Conservation (phyloP, 371 early-diverging fungal species). For the Smittium culicis region DNA sequence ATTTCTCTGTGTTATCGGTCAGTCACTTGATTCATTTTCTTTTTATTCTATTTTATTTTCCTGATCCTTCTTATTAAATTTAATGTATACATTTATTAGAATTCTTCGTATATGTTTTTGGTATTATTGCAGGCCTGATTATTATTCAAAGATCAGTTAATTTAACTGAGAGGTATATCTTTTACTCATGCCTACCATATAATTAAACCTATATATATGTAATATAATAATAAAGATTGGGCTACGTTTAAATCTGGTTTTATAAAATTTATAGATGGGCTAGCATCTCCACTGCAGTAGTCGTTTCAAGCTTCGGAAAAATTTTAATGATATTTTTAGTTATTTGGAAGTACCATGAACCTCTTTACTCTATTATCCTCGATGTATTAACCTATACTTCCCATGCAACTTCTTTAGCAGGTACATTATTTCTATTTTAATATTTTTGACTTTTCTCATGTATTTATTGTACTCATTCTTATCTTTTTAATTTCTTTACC, state of each 20-base stretch:
- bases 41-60: background rate
- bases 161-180: conserved; percentile 16
- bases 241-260: background rate
- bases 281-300: conserved; percentile 53
- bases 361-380: conserved; percentile 65
- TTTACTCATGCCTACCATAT: too few species aligned
- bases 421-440: too few species aligned
- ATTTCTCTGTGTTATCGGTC: conserved; percentile 53
- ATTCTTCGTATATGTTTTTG: conserved; percentile 10
- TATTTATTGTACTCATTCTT: background rate
- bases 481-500: background rate
- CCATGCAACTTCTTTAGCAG: conserved; percentile 71
- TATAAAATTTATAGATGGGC: conserved; percentile 36
- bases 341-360: conserved; percentile 81
- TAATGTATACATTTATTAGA: conserved; percentile 7
- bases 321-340: conserved; percentile 80
- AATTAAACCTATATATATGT: too few species aligned
- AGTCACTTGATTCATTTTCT: too few species aligned
- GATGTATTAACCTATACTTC: conserved; percentile 65
- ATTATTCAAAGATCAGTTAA: conserved; percentile 21
- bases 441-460: too few species aligned
- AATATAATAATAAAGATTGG: background rate
- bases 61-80: background rate
- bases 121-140: conserved; percentile 22
- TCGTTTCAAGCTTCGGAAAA: conserved; percentile 80